Evolutionary conservation across 2,329 filamentous ascomycete genomes (phyloP).

Genomic region (Calonectria pauciramosa): DNA sequence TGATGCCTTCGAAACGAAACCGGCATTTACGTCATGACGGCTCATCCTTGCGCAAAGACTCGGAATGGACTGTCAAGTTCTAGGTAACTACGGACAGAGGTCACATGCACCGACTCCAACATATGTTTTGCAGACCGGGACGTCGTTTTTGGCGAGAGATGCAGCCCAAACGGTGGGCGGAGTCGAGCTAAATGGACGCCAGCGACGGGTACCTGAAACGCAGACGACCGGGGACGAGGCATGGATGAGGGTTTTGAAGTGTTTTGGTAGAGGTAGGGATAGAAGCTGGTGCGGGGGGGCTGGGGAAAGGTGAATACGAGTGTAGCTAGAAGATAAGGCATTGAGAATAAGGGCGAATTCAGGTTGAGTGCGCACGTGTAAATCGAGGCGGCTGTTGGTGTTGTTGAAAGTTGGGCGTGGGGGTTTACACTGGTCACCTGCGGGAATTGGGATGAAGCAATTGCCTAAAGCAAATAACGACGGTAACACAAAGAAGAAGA

Average conservation of each 20-base stretch:
- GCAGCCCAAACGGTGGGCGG: constrained; percentile 16
- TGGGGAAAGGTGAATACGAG: constrained; percentile 19
- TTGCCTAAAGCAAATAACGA: not conserved
- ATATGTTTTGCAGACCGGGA: not conserved
- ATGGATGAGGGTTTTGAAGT: constrained; percentile 8
- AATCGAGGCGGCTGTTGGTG: not conserved
- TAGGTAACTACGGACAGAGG: not conserved
- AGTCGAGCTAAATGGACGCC: constrained; percentile 21
- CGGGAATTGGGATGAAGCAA: not conserved
- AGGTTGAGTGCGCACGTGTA: not conserved
- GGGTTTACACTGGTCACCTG: not conserved
- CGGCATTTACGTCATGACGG: constrained; percentile 6
- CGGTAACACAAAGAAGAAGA: not conserved
- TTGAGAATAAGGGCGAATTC: not conserved
- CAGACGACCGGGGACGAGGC: constrained; percentile 24
- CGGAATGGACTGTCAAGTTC: not conserved
- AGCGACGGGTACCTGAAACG: constrained; percentile 35
- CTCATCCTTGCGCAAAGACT: not conserved
- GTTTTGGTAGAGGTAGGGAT: constrained; percentile 9
- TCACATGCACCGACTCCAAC: not conserved
- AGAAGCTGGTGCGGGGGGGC: constrained; percentile 16
- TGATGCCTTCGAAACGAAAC: not conserved
- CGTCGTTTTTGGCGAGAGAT: not conserved
- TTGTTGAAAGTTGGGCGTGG: not conserved
- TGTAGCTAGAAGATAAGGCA: not conserved